Conservation (phyloP, 1,284 basidiomycete genomes). For the Cystobasidiaceae sp. region DNA sequence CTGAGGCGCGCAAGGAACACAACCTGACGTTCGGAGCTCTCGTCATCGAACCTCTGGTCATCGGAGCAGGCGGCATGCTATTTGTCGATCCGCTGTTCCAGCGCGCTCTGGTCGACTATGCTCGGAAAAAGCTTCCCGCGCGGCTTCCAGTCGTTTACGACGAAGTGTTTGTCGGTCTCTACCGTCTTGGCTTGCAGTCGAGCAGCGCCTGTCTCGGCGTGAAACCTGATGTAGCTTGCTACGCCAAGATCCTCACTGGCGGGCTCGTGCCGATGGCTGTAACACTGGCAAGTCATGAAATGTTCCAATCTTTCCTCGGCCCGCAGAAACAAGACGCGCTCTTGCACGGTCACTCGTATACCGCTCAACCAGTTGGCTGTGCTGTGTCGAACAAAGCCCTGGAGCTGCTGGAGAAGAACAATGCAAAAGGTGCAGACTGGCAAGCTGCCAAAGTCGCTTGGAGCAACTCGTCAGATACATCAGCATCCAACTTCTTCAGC, state of each 20-base stretch:
- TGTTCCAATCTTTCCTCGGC: conserved; percentile 76
- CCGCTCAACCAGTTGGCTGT: conserved; percentile 85
- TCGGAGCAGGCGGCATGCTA: conserved; percentile 95
- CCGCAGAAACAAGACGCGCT: conserved; percentile 75
- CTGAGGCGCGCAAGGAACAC: conserved; percentile 48
- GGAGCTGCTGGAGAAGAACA: conserved; percentile 56
- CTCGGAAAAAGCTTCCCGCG: conserved; percentile 60
- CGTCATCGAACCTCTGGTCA: conserved; percentile 83
- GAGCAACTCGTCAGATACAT: conserved; percentile 43
- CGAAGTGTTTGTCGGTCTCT: conserved; percentile 89
- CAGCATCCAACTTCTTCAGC: conserved; percentile 61
- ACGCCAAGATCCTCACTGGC: conserved; percentile 92
- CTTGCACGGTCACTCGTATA: conserved; percentile 92
- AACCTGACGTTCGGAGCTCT: conserved; percentile 59
- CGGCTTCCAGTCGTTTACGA: conserved; percentile 91
- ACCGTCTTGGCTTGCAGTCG: conserved; percentile 72
- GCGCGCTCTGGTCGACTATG: conserved; percentile 73
- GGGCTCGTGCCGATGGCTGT: conserved; percentile 82
- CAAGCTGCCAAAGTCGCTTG: conserved; percentile 54
- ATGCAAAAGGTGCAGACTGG: conserved; percentile 57
- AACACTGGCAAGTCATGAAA: conserved; percentile 70
- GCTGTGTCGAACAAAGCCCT: conserved; percentile 81
- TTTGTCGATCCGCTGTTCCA: conserved; percentile 98
- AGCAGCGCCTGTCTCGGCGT: conserved; percentile 63
- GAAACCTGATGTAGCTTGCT: conserved; percentile 77